Conservation (phyloP, 495 filamentous ascomycete genomes). For the Penicillium bialowiezense region DNA sequence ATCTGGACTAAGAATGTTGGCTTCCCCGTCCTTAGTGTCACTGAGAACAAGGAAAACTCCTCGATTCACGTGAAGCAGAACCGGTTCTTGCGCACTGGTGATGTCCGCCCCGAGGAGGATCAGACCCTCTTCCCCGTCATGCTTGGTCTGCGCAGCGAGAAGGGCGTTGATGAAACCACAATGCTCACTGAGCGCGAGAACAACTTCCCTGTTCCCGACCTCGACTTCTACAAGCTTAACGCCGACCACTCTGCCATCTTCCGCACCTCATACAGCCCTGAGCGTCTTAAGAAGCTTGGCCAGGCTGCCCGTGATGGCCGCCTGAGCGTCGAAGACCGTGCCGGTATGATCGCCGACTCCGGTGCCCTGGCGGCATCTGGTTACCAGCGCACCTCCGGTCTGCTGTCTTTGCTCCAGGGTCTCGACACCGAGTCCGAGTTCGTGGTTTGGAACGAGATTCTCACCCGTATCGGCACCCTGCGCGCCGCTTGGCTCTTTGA, state of each 20-base stretch:
- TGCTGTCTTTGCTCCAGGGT: slow-evolving; percentile 79
- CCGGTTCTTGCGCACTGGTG: slow-evolving; percentile 64
- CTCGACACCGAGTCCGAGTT: slow-evolving; percentile 84
- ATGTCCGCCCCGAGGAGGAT: slow-evolving; percentile 68
- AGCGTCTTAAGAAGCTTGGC: slow-evolving; percentile 60
- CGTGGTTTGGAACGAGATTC: slow-evolving; percentile 92
- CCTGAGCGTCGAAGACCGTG: slow-evolving; percentile 89
- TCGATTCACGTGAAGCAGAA: slow-evolving; percentile 60
- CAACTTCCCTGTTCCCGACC: slow-evolving; percentile 62
- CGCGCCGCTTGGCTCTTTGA: slow-evolving; percentile 89
- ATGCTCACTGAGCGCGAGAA: slow-evolving; percentile 70
- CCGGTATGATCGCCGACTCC: slow-evolving; percentile 94
- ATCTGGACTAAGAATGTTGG: slow-evolving; percentile 70
- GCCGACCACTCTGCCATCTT: slow-evolving; percentile 65
- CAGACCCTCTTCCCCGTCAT: slow-evolving; percentile 66
- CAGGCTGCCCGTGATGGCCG: slow-evolving; percentile 79
- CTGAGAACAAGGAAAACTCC: slow-evolving; percentile 46
- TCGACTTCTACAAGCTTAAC: slow-evolving; percentile 68
- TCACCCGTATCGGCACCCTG: slow-evolving; percentile 68
- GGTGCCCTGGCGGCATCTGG: slow-evolving; percentile 86
- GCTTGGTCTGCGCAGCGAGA: slow-evolving; percentile 57
- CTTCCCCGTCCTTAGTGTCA: slow-evolving; percentile 62
- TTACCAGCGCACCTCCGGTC: slow-evolving; percentile 87
- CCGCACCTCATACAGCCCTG: slow-evolving; percentile 61
- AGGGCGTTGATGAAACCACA: slow-evolving; percentile 55